Evolutionary conservation across 2,329 filamentous ascomycete genomes (phyloP).

Genomic region (Alternaria rosae): DNA sequence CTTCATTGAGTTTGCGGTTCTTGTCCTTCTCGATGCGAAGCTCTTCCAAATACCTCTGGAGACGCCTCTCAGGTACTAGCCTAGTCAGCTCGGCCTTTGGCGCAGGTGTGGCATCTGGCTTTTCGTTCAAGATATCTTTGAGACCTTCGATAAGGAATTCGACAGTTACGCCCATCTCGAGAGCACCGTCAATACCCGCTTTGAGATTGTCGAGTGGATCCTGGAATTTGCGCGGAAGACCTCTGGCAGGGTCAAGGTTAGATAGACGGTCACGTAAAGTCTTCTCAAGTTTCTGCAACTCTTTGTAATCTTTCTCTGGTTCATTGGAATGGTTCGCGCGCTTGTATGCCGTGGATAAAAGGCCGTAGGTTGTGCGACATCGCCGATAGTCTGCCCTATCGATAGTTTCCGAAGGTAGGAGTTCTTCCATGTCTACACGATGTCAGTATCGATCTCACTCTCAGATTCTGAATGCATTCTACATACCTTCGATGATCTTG

Average conservation of each 20-base stretch:
- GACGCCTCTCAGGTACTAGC: constrained; percentile 22
- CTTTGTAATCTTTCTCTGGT: constrained; percentile 26
- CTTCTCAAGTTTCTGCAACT: constrained; percentile 23
- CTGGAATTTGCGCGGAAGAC: constrained; percentile 27
- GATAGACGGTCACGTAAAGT: constrained; percentile 24
- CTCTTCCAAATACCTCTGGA: constrained; percentile 20
- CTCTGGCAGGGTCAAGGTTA: constrained; percentile 22
- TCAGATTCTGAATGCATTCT: background rate
- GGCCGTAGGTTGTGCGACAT: constrained; percentile 28
- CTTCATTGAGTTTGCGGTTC: constrained; percentile 27
- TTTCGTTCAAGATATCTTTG: constrained; percentile 13
- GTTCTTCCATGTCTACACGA: constrained; percentile 20
- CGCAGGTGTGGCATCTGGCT: constrained; percentile 6
- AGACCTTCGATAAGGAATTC: constrained; percentile 18
- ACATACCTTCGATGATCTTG: constrained; percentile 19
- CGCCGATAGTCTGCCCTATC: constrained; percentile 21
- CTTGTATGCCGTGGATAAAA: constrained; percentile 22
- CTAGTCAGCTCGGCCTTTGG: constrained; percentile 16
- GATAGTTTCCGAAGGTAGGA: constrained; percentile 26
- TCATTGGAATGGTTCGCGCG: constrained; percentile 12
- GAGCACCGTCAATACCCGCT: constrained; percentile 14
- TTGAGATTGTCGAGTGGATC: constrained; percentile 25
- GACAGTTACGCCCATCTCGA: constrained; percentile 15
- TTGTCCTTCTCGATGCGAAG: constrained; percentile 18
- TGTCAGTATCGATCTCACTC: background rate